These are phyloP conservation scores for Backusella sp. DNA, from an alignment of 192 early-diverging fungal species.

Conservation along the genomic window DNA sequence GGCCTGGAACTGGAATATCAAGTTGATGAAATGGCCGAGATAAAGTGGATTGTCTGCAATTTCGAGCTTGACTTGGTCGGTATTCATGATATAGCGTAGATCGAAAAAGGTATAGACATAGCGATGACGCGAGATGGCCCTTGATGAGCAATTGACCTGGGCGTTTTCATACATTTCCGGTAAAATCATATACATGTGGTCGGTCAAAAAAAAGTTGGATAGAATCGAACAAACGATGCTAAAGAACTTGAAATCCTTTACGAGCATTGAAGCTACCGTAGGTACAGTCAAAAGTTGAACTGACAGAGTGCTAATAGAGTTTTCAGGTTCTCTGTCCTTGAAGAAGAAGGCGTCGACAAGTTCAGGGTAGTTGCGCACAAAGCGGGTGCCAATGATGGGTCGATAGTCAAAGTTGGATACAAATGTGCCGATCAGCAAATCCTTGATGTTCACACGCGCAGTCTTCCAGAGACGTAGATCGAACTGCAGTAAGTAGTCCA, in stretches of 20 bases:
- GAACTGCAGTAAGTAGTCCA: conserved; percentile 84
- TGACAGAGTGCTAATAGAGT: conserved; percentile 85
- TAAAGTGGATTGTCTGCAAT: conserved; percentile 58
- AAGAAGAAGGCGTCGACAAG: conserved; percentile 78
- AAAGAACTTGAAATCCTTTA: conserved; percentile 75
- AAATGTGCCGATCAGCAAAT: conserved; percentile 86
- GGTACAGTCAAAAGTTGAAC: conserved; percentile 95
- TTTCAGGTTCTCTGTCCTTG: conserved; percentile 85
- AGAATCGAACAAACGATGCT: conserved; percentile 75
- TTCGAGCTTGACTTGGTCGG: conserved; percentile 56
- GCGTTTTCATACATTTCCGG: conserved; percentile 28
- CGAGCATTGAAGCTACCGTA: conserved; percentile 79
- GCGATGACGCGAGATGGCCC: conserved; percentile 64
- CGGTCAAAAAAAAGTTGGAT: conserved; percentile 75
- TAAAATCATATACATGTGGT: conserved; percentile 56
- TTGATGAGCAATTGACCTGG: conserved; percentile 64
- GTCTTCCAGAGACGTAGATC: conserved; percentile 91
- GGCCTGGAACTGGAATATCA: conserved; percentile 85
- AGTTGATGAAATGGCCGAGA: conserved; percentile 71
- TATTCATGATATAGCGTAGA: conserved; percentile 68
- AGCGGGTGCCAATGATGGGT: conserved; percentile 63
- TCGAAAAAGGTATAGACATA: conserved; percentile 86
- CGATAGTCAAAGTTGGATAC: conserved; percentile 80
- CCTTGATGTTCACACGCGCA: conserved; percentile 70
- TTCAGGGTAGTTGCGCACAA: conserved; percentile 81